Percentiles rank a stretch among this genome's conserved stretches.
phyloP scores from a whole-genome alignment of 1,284 basidiomycete species.

The Earliella scabrosa region DNA sequence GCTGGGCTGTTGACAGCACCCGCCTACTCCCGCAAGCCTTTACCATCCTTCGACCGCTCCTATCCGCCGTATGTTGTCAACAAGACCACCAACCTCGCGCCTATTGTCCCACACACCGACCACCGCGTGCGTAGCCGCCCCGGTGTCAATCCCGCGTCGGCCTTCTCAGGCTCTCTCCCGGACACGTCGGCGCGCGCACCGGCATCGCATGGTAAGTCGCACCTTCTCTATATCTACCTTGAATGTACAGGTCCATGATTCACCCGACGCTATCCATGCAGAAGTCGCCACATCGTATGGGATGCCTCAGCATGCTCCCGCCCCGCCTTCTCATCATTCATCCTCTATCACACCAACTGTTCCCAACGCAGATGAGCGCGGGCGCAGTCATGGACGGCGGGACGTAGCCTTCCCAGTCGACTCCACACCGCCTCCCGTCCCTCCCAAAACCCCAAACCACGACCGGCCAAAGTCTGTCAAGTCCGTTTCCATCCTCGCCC shows the following conservation, averaged over 20 bases:
- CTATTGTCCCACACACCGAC: not conserved
- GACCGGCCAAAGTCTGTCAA: constrained; percentile 22
- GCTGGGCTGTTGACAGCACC: constrained; percentile 2
- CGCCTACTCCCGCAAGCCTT: not conserved
- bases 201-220: constrained; percentile 5
- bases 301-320: not conserved
- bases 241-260: not conserved
- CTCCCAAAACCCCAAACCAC: constrained; percentile 16
- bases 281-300: not conserved
- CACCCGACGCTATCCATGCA: constrained; percentile 6
- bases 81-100: not conserved
- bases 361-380: constrained; percentile 1
- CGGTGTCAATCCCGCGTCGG: not conserved
- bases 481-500: constrained; percentile 25
- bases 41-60: constrained; percentile 2
- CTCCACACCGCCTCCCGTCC: constrained; percentile 21
- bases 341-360: constrained; percentile 1
- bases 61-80: not conserved
- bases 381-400: constrained; percentile 1
- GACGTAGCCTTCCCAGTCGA: constrained; percentile 1
- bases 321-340: constrained; percentile 8
- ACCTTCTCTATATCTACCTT: constrained; percentile 1
- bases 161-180: constrained; percentile 1
- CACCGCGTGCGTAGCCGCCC: not conserved
- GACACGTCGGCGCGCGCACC: constrained; percentile 3